Percentiles rank a stretch among this genome's conserved stretches.
These are phyloP conservation scores for Cordyceps cateniannulata DNA, from an alignment of 2,329 filamentous ascomycete genomes.

Conservation along the genomic window DNA sequence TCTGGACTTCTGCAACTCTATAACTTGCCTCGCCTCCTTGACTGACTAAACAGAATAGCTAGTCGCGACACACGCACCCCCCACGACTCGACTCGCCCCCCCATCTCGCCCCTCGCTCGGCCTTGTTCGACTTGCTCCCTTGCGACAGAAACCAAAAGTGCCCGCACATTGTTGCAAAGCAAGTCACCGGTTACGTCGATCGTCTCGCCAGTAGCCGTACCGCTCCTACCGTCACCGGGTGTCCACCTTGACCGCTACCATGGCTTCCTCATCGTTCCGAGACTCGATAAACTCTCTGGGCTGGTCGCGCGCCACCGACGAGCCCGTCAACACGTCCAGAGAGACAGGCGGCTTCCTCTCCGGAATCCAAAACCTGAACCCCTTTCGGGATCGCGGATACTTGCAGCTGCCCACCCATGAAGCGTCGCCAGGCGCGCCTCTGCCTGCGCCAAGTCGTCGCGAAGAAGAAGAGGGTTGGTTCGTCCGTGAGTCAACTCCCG, in stretches of 20 bases:
- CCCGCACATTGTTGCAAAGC: constrained; percentile 4
- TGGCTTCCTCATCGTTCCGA: constrained; percentile 85
- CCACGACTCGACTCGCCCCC: not conserved
- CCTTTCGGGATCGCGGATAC: constrained; percentile 81
- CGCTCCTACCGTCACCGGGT: not conserved
- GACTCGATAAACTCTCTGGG: constrained; percentile 93
- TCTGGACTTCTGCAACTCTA: not conserved
- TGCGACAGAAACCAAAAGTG: not conserved
- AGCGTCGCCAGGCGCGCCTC: constrained; percentile 69
- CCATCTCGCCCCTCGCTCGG: not conserved
- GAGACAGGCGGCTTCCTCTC: constrained; percentile 71
- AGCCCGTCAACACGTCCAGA: constrained; percentile 64
- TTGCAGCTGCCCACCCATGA: constrained; percentile 79
- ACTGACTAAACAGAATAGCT: constrained; percentile 9
- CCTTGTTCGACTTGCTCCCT: not conserved
- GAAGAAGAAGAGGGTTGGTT: constrained; percentile 97
- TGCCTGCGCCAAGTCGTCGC: constrained; percentile 75
- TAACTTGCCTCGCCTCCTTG: not conserved
- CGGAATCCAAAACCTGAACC: constrained; percentile 78
- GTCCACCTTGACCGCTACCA: constrained; percentile 29
- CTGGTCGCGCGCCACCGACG: constrained; percentile 83
- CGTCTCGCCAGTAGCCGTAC: constrained; percentile 6
- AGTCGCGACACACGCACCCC: constrained; percentile 4
- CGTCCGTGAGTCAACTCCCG: constrained; percentile 63
- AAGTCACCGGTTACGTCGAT: constrained; percentile 7